A percentile compares a stretch with the other conserved stretches of the same genome.
Evolutionary conservation across 768 basidiomycete genomes (phyloP).

Genomic region (Boletus reticuloceps): DNA sequence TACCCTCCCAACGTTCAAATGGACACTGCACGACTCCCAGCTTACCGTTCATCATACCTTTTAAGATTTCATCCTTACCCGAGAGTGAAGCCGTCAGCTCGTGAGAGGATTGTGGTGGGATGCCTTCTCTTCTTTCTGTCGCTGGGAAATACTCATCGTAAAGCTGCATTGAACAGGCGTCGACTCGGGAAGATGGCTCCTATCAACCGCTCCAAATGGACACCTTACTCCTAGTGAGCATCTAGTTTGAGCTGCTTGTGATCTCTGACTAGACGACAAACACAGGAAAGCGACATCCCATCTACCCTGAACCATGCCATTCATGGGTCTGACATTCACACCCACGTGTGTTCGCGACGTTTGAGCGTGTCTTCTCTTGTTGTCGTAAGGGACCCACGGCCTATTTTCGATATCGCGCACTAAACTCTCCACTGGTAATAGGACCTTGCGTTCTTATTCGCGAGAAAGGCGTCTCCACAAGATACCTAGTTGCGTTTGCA

Average conservation of each 20-base stretch:
- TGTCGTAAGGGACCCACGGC: slow-evolving; percentile 16
- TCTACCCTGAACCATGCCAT: slow-evolving; percentile 3
- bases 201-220: neutral
- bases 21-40: slow-evolving; percentile 16
- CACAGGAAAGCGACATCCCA: slow-evolving; percentile 9
- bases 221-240: neutral
- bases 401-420: neutral
- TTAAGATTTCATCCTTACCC: slow-evolving; percentile 31
- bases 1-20: slow-evolving; percentile 4
- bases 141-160: slow-evolving; percentile 9
- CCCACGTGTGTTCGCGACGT: slow-evolving; percentile 5
- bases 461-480: slow-evolving; percentile 1
- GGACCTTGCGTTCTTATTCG: slow-evolving; percentile 23
- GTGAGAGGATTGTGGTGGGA: slow-evolving; percentile 27
- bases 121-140: neutral
- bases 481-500: neutral
- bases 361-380: slow-evolving; percentile 21
- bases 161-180: slow-evolving; percentile 8
- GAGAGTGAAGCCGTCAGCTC: slow-evolving; percentile 18
- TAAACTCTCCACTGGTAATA: slow-evolving; percentile 9
- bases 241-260: neutral
- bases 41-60: slow-evolving; percentile 30
- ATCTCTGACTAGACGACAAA: neutral
- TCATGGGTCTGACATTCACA: neutral
- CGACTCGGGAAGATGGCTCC: neutral